phyloP scores from a whole-genome alignment of 257 asterid species.

The Solanum pinnatisectum region DNA sequence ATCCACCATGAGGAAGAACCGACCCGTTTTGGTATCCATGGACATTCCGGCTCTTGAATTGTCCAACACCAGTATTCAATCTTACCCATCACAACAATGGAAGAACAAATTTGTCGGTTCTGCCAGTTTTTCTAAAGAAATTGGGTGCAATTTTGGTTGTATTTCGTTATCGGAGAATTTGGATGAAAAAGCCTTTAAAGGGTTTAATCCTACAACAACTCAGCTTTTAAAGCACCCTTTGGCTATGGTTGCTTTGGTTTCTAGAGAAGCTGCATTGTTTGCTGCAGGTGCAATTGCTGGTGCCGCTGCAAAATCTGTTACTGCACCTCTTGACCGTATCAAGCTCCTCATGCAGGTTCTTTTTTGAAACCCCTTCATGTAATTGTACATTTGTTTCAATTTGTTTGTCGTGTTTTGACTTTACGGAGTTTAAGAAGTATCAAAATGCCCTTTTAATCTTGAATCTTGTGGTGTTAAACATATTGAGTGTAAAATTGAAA shows the following conservation, averaged over 20 bases:
- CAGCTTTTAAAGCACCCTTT: slow-evolving; percentile 75
- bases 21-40: slow-evolving; percentile 40
- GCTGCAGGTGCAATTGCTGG: slow-evolving; percentile 96
- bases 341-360: slow-evolving; percentile 91
- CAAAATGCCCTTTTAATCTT: not conserved
- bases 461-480: not conserved
- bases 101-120: slow-evolving; percentile 10
- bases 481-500: not conserved
- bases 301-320: slow-evolving; percentile 79
- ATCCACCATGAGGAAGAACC: slow-evolving; percentile 26
- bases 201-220: slow-evolving; percentile 32
- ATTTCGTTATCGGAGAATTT: slow-evolving; percentile 49
- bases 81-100: slow-evolving; percentile 18
- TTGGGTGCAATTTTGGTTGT: slow-evolving; percentile 47
- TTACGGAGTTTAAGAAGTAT: too few relatives aligned
- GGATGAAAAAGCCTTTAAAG: slow-evolving; percentile 32
- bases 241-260: slow-evolving; percentile 69
- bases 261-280: slow-evolving; percentile 72
- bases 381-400: not conserved
- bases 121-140: not conserved
- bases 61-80: not conserved
- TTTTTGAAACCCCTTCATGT: not conserved
- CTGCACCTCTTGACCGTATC: slow-evolving; percentile 92
- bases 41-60: slow-evolving; percentile 50
- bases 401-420: not conserved